phyloP scores from a whole-genome alignment of 768 basidiomycete species.

The Collybia mongolica region DNA sequence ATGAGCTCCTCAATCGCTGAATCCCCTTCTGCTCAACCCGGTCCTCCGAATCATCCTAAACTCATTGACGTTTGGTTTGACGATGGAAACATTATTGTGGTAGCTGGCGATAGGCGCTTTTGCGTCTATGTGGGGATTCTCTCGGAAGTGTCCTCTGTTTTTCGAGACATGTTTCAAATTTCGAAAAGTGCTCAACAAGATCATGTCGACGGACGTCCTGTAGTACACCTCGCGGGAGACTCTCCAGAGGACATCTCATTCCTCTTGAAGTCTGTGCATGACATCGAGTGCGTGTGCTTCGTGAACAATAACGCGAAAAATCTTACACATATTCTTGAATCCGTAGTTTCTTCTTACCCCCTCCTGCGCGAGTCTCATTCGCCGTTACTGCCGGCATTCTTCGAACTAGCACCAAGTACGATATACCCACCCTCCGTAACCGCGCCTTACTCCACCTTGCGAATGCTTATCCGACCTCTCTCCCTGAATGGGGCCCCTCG shows the following conservation, averaged over 20 bases:
- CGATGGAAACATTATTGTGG: constrained; percentile 4
- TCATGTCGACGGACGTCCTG: background rate
- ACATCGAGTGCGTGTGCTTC: constrained; percentile 3
- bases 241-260: constrained; percentile 3
- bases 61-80: constrained; percentile 3
- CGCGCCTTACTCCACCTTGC: constrained; percentile 7
- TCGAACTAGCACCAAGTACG: constrained; percentile 8
- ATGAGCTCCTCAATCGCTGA: too few species aligned
- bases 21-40: too few species aligned
- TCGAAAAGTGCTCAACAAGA: background rate
- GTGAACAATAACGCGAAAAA: background rate
- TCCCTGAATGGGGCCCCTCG: background rate
- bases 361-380: background rate
- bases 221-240: background rate
- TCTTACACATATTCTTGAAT: background rate
- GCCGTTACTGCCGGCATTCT: constrained; percentile 4
- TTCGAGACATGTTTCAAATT: constrained; percentile 6
- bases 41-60: too few species aligned
- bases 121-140: constrained; percentile 3
- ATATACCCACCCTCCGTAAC: constrained; percentile 3
- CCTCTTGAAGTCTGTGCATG: constrained; percentile 7
- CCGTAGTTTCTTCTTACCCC: constrained; percentile 6
- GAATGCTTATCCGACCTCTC: constrained; percentile 1
- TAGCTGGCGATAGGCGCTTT: background rate
- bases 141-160: background rate